Evolutionary conservation across 495 filamentous ascomycete species (phyloP).

Genomic region (Mycothermus thermophilus): DNA sequence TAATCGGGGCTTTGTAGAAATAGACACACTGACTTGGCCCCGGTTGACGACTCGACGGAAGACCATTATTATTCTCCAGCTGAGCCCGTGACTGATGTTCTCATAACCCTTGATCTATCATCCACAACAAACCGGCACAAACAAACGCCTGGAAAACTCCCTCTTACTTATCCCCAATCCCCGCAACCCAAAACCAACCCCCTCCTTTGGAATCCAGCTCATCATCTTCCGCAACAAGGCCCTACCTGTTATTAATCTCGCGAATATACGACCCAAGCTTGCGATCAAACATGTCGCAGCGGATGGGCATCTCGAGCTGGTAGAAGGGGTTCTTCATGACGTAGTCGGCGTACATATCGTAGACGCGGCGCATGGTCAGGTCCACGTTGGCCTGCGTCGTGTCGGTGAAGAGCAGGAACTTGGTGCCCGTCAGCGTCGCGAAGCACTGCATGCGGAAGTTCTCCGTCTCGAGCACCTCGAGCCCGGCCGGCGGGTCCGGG

Average conservation of each 20-base stretch:
- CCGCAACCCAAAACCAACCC: no score
- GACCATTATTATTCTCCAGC: no score
- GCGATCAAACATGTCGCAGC: conserved; percentile 88
- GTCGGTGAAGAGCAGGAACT: conserved; percentile 92
- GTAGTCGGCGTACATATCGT: conserved; percentile 91
- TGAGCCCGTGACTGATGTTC: no score
- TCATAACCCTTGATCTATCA: no score
- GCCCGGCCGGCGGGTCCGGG: conserved; percentile 49
- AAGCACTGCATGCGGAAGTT: conserved; percentile 92
- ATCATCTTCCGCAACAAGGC: background rate
- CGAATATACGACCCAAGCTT: conserved; percentile 61
- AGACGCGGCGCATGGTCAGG: conserved; percentile 62
- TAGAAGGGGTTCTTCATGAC: conserved; percentile 99
- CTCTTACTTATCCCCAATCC: no score
- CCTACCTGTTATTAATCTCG: conserved; percentile 39
- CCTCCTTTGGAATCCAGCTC: background rate
- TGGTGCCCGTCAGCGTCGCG: conserved; percentile 83
- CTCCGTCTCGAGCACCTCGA: conserved; percentile 83
- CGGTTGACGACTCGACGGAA: no score
- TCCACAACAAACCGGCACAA: background rate
- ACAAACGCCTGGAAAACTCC: conserved; percentile 14
- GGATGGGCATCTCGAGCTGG: conserved; percentile 89
- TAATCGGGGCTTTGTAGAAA: conserved; percentile 3
- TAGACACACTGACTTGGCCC: no score
- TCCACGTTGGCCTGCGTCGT: conserved; percentile 82